Base-by-base conservation (phyloP, 805 yeast genomes). In the Metschnikowia kunwiensis region DNA sequence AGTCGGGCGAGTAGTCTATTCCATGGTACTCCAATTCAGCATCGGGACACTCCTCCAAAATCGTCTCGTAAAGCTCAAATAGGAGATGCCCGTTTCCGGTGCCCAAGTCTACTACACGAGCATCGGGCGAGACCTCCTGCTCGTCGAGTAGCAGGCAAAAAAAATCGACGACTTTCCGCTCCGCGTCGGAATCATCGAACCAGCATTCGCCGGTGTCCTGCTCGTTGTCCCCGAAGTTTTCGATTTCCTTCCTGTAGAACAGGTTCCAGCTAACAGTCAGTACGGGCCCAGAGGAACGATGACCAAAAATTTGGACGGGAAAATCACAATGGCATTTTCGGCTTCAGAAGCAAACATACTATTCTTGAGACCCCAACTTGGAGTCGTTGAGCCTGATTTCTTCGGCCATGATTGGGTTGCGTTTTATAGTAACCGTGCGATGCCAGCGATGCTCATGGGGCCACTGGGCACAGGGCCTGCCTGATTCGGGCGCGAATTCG, bases 141-240 rank as follows among this genome's bases (percentile, higher is more conserved):
- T 47, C 43, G 7, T 42, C 40, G 6, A 38, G 24, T 15, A 50
- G 46, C 4, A 77, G 77, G 12, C 70, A 61, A 5, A 91, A 57
- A 51, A 82, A 89, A 32, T 77, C 77, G n/a, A 84, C 71, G 78
- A 93, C 82, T 54, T 79, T 82, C 41, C 70, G 72, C 54, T 91
- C 97, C 0, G 98, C 97, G 52, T 83, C 88, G n/a, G 85, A 82
- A 53, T 93, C 98, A 47, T 84, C 80, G 60, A 93, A 93, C 98
- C 98, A 93, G 58, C 89, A 77, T 59, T 93, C 97, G 2, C 99
- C 99, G 0, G 88, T 80, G 57, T 93, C 97, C 13, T 82, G 72
- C 12, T 83, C 78, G 55, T 91, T 85, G 19, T 76, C 76, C 25
- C 68, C 60, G 52, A 85, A 91, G 61, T 91, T 91, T 18, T 57